These are phyloP conservation scores for Capsicum chinense DNA, from an alignment of 257 asterid species.

Conservation along the genomic window DNA sequence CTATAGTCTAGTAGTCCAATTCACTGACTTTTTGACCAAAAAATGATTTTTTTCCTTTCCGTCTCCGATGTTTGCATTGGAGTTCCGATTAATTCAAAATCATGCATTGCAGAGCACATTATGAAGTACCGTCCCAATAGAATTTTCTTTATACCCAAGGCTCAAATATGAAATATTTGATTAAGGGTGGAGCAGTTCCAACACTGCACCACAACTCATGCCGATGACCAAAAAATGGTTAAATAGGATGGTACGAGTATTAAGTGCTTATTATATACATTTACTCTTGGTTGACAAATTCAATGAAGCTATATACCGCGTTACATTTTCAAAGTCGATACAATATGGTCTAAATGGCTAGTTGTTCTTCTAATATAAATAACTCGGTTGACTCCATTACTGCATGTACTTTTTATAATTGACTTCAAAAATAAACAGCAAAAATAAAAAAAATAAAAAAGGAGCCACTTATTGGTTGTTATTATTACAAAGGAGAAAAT, in stretches of 20 bases:
- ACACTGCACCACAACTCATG: no score
- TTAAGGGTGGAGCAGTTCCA: no score
- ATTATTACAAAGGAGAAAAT: neutral
- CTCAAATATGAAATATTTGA: no score
- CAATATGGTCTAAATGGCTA: neutral
- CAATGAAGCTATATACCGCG: neutral
- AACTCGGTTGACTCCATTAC: constrained; percentile 7
- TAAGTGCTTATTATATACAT: neutral
- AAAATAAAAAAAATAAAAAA: neutral
- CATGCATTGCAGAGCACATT: no score
- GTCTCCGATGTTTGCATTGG: no score
- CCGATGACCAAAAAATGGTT: neutral
- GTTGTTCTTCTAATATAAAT: neutral
- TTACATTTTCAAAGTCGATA: constrained; percentile 10
- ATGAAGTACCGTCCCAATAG: no score
- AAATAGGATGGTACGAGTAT: neutral
- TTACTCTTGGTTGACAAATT: neutral
- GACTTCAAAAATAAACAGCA: neutral
- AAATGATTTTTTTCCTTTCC: neutral
- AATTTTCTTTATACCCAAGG: no score
- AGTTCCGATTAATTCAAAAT: no score
- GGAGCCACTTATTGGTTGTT: neutral
- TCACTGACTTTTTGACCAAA: neutral
- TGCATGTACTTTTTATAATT: neutral
- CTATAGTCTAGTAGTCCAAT: no score